A percentile compares a stretch with the other conserved stretches of the same genome.
These are phyloP conservation scores for Maudiozyma bulderi DNA, from an alignment of 805 yeast genomes.

Conservation along the genomic window DNA sequence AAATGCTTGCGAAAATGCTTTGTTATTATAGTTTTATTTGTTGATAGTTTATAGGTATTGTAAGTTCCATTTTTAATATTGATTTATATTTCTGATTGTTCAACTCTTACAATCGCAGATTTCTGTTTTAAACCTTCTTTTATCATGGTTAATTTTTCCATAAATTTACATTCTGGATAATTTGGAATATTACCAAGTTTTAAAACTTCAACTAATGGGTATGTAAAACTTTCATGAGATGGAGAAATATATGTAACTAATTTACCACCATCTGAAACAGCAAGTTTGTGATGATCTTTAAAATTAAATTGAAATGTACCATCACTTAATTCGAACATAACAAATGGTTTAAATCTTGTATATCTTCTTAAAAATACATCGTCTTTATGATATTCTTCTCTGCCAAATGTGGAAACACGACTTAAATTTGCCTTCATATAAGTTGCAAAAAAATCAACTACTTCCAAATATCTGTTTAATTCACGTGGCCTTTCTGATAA, in stretches of 20 bases:
- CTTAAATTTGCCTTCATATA: constrained; percentile 89
- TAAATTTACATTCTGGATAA: constrained; percentile 36
- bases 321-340: constrained; percentile 88
- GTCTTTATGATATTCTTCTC: constrained; percentile 47
- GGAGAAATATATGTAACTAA: constrained; percentile 78
- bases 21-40: too few species aligned
- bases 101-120: constrained; percentile 24
- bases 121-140: constrained; percentile 51
- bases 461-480: constrained; percentile 64
- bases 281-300: constrained; percentile 85
- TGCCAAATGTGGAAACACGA: constrained; percentile 50
- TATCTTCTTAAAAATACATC: constrained; percentile 74
- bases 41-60: too few species aligned
- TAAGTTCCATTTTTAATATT: too few species aligned
- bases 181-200: constrained; percentile 40
- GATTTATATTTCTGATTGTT: constrained; percentile 5
- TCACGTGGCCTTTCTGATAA: constrained; percentile 36
- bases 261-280: constrained; percentile 66
- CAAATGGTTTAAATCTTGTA: constrained; percentile 66
- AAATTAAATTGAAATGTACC: constrained; percentile 92
- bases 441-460: constrained; percentile 78
- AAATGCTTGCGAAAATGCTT: not conserved
- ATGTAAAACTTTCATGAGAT: constrained; percentile 58
- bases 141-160: constrained; percentile 43
- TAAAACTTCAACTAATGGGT: constrained; percentile 42